Evolutionary conservation across 352 stramenopile genomes (phyloP).

Genomic region (Phytophthora lateralis): DNA sequence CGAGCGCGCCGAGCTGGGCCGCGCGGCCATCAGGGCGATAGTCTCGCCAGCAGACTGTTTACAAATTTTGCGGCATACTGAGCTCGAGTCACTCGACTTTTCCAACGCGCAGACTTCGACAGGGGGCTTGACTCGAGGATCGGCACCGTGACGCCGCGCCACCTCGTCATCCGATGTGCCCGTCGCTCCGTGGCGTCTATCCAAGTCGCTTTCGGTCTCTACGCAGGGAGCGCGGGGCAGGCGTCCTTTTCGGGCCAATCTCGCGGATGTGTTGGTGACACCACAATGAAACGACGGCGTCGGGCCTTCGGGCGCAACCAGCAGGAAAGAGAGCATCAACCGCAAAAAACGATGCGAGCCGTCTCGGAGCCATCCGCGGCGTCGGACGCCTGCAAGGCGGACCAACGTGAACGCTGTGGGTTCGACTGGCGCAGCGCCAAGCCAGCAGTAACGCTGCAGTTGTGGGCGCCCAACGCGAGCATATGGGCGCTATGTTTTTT

Average conservation of each 20-base stretch:
- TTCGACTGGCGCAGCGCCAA: conserved; percentile 11
- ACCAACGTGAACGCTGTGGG: background rate
- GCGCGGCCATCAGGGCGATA: conserved; percentile 23
- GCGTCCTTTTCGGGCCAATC: conserved; percentile 26
- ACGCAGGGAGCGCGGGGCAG: conserved; percentile 9
- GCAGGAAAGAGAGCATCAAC: conserved; percentile 22
- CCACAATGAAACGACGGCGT: conserved; percentile 33
- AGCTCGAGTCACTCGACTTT: conserved; percentile 11
- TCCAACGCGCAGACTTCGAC: conserved; percentile 13
- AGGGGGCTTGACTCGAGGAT: conserved; percentile 18
- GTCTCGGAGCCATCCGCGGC: conserved; percentile 9
- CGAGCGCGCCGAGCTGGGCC: conserved; percentile 21
- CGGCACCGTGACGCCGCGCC: conserved; percentile 19
- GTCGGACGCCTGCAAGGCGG: background rate
- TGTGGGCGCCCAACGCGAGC: conserved; percentile 18
- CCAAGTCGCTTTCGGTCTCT: conserved; percentile 17
- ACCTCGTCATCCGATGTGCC: conserved; percentile 29
- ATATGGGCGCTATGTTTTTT: conserved; percentile 30
- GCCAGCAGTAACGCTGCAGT: conserved; percentile 23
- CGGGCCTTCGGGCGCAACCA: background rate
- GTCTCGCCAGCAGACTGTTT: conserved; percentile 20
- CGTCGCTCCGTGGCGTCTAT: conserved; percentile 12
- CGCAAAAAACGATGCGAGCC: conserved; percentile 20
- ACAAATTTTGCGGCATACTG: conserved; percentile 25
- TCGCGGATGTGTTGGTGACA: conserved; percentile 23